Conservation (phyloP, 257 asterid genomes). For the Cruciata laevipes region DNA sequence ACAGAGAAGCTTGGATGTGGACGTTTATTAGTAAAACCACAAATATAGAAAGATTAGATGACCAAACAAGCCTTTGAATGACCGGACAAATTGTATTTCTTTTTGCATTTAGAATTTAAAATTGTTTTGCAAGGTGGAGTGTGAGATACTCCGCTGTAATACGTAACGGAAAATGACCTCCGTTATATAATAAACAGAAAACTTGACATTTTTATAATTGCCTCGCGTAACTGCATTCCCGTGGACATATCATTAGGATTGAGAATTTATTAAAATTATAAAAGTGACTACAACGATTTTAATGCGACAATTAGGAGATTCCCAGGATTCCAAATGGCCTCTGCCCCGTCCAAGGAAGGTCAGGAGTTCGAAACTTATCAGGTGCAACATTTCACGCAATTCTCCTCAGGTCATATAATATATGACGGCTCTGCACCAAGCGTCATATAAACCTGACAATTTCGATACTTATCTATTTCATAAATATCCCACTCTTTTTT, state of each 20-base stretch:
- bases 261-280: not conserved
- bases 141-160: not conserved
- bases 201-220: not conserved
- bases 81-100: too few relatives aligned
- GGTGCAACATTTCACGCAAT: too few relatives aligned
- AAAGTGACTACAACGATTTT: conserved; percentile 2
- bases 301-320: conserved; percentile 17
- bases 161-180: conserved; percentile 12
- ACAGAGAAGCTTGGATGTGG: not conserved
- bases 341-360: too few relatives aligned
- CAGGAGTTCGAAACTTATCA: too few relatives aligned
- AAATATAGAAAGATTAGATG: not conserved
- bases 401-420: too few relatives aligned
- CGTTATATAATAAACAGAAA: not conserved
- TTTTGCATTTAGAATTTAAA: too few relatives aligned
- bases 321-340: conserved; percentile 24
- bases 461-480: not conserved
- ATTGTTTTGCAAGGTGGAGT: not conserved
- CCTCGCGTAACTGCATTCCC: not conserved
- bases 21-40: not conserved
- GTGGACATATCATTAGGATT: not conserved
- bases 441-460: conserved; percentile 29
- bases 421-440: too few relatives aligned
- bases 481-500: not conserved
- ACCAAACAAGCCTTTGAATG: conserved; percentile 5